phyloP scores from a whole-genome alignment of 1,284 basidiomycete genomes.

The Ustilago sp. region DNA sequence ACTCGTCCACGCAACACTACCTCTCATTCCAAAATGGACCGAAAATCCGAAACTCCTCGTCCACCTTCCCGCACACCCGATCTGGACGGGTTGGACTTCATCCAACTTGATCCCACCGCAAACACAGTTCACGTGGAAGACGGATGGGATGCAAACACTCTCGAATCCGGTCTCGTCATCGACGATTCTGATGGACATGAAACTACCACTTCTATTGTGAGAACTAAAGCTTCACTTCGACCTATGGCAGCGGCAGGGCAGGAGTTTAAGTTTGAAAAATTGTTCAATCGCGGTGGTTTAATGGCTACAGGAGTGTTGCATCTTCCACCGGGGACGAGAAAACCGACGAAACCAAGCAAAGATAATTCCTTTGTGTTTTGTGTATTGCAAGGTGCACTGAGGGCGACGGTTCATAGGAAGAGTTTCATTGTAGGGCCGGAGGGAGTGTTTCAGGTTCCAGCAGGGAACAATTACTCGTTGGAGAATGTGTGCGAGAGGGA shows the following conservation, averaged over 20 bases:
- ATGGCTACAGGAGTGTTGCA: conserved; percentile 88
- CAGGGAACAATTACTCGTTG: conserved; percentile 90
- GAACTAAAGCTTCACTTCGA: conserved; percentile 23
- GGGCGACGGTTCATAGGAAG: conserved; percentile 83
- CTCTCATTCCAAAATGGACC: conserved; percentile 10
- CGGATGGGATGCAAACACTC: conserved; percentile 87
- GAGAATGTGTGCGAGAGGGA: conserved; percentile 85
- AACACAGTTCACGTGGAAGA: conserved; percentile 71
- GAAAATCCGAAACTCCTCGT: conserved; percentile 60
- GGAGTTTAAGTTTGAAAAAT: conserved; percentile 87
- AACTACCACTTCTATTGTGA: conserved; percentile 72
- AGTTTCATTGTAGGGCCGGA: conserved; percentile 82
- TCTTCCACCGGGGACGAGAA: conserved; percentile 81
- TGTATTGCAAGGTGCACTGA: conserved; percentile 78
- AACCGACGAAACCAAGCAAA: conserved; percentile 87
- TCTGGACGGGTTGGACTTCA: conserved; percentile 25
- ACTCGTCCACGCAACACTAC: conserved; percentile 1
- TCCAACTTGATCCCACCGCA: conserved; percentile 72
- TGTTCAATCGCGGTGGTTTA: conserved; percentile 92
- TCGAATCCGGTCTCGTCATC: conserved; percentile 77
- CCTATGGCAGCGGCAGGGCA: conserved; percentile 72
- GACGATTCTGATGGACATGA: conserved; percentile 78
- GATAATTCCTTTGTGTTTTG: conserved; percentile 89
- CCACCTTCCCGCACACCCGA: conserved; percentile 66
- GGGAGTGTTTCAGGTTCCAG: conserved; percentile 87